Percentiles rank a stretch among this genome's conserved stretches.
These are phyloP conservation scores for Trichoderma cornu-damae DNA, from an alignment of 2,329 filamentous ascomycete genomes.

Conservation along the genomic window DNA sequence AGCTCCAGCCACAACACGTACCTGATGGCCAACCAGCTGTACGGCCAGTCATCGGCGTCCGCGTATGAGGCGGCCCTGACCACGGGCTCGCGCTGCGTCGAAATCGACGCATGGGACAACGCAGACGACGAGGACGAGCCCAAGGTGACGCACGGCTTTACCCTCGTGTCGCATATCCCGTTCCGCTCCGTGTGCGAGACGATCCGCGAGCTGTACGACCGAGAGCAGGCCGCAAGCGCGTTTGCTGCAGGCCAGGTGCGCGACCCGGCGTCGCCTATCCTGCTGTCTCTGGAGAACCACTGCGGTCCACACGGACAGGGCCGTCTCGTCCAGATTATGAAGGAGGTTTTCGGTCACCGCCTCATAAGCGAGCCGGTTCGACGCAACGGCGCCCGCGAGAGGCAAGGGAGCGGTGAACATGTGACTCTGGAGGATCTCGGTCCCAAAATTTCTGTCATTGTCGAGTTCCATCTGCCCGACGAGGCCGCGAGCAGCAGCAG, in stretches of 20 bases:
- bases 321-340: conserved; percentile 61
- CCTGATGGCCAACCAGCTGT: conserved; percentile 64
- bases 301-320: conserved; percentile 55
- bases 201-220: conserved; percentile 57
- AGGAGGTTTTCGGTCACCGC: conserved; percentile 55
- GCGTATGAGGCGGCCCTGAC: conserved; percentile 59
- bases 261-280: conserved; percentile 49
- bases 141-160: conserved; percentile 67
- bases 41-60: conserved; percentile 54
- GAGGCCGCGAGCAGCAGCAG: conserved; percentile 42
- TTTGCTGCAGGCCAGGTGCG: conserved; percentile 29
- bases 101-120: conserved; percentile 70
- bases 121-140: conserved; percentile 56
- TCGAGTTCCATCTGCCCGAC: conserved; percentile 58
- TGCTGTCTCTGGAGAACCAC: conserved; percentile 65
- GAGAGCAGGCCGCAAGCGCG: conserved; percentile 42
- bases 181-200: conserved; percentile 63
- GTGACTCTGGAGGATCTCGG: conserved; percentile 56
- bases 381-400: conserved; percentile 50
- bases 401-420: conserved; percentile 47
- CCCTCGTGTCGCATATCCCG: conserved; percentile 59
- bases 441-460: conserved; percentile 60
- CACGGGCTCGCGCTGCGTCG: conserved; percentile 63
- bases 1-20: conserved; percentile 72
- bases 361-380: conserved; percentile 55